Evolutionary conservation across 805 yeast species (phyloP), one percentile per base, ranked within the genome.

Genomic region (Wickerhamiella occidentalis): DNA sequence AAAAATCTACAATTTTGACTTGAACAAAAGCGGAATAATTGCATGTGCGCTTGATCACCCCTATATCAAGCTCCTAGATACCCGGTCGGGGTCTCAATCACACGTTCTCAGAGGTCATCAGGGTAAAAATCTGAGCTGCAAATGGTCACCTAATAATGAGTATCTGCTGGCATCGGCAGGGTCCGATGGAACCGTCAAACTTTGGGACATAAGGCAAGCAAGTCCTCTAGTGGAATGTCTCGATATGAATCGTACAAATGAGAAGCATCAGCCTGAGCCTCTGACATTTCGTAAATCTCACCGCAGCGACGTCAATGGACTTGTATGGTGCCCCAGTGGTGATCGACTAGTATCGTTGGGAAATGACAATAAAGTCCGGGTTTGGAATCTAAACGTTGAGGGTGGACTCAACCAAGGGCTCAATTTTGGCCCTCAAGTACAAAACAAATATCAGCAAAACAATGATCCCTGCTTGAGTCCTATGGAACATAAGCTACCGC

Each of bases 151-250:
- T 0, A 66, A 67, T 6, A 67, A 75, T 53, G 64, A 77, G 0
- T 65, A 81, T 57, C 53, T 82, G 3, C 67, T 88, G 1, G 87
- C 88, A 0, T 73, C 86, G 3, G 95, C 95, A 1, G 87, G 90
- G 18, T 73, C 77, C 15, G 85, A 82, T 56, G 96, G 96, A 0
- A 80, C 80, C 42, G 79, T 83, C 7, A 73, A 83, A 47, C 61
- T 88, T 0, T 88, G 96, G 96, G 97, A 88, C 61, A 74, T 86
- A 9, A 66, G 97, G 43, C 67, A 82, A 44, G 76, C 85, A 21
- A 69, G 71, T 15, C 74, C 82, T 30, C 80, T 85, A 57, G 63
- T 85, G 21, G 72, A 79, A 40, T 71, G 78, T 13, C 64, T 85
- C 51, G 88, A 85, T 59, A 68, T 77, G 68, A 63, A 71, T 37